Conservation (phyloP, 2,329 filamentous ascomycete genomes). For the Pestalotiopsis fici region DNA sequence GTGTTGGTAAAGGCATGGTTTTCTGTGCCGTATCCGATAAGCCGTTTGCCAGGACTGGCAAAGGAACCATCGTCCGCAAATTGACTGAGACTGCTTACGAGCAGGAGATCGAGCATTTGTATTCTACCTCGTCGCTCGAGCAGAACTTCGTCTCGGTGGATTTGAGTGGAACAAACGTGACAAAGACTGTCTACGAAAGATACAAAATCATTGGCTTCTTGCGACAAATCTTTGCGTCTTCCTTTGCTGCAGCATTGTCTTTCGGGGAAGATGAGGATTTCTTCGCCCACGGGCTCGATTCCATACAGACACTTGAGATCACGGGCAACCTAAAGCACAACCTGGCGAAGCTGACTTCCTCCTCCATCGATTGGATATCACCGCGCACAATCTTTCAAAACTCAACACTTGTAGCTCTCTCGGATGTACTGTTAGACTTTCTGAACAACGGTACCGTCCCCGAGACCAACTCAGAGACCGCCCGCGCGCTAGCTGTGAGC, state of each 20-base stretch:
- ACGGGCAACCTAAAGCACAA: slow-evolving; percentile 11
- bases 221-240: background rate
- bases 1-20: background rate
- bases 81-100: background rate
- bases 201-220: background rate
- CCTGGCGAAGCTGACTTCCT: background rate
- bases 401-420: background rate
- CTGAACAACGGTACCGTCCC: background rate
- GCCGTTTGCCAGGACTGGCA: slow-evolving; percentile 4
- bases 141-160: background rate
- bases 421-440: background rate
- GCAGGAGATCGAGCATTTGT: slow-evolving; percentile 1
- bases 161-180: background rate
- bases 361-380: background rate
- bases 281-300: slow-evolving; percentile 14
- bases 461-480: background rate
- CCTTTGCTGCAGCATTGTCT: background rate
- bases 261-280: slow-evolving; percentile 14
- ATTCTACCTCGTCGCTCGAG: background rate
- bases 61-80: slow-evolving; percentile 6
- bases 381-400: background rate
- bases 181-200: background rate
- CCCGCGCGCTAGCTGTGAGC: background rate
- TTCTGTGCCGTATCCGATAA: background rate
- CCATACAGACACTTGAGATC: slow-evolving; percentile 12